Percentiles rank a stretch among this genome's conserved stretches.
Evolutionary conservation across 2,329 filamentous ascomycete species (phyloP).

Genomic region (Alternaria brassicicola): DNA sequence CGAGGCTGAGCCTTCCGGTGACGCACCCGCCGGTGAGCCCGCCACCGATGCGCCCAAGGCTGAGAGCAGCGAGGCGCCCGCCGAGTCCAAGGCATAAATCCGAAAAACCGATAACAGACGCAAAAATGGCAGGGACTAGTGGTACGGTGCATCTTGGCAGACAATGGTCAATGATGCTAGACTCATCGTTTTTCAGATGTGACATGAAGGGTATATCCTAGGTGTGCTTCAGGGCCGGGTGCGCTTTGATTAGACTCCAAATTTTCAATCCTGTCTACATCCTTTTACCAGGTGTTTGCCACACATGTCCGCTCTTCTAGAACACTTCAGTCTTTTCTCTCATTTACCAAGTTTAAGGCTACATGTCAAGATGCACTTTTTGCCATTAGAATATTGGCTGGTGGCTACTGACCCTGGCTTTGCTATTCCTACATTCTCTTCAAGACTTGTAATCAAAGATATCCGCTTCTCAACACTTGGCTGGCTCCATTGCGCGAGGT

Average conservation of each 20-base stretch:
- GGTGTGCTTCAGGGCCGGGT: slow-evolving; percentile 38
- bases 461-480: neutral
- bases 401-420: neutral
- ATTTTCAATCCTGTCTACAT: slow-evolving; percentile 46
- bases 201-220: slow-evolving; percentile 40
- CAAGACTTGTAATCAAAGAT: neutral
- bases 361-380: neutral
- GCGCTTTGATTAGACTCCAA: slow-evolving; percentile 47
- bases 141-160: slow-evolving; percentile 44
- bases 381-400: neutral
- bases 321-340: neutral
- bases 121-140: slow-evolving; percentile 42
- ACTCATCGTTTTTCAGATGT: slow-evolving; percentile 36
- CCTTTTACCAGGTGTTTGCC: slow-evolving; percentile 12
- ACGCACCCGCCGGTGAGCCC: slow-evolving; percentile 59
- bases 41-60: slow-evolving; percentile 60
- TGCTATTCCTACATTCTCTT: slow-evolving; percentile 1
- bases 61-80: slow-evolving; percentile 49
- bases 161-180: slow-evolving; percentile 36
- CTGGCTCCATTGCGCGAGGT: no score
- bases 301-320: neutral
- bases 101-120: slow-evolving; percentile 30
- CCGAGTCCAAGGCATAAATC: slow-evolving; percentile 67
- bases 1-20: slow-evolving; percentile 82
- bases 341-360: neutral